Percentiles rank a stretch among this genome's conserved stretches.
Conservation (phyloP, 2,329 filamentous ascomycete genomes). For the Phyllosticta ampelicida region DNA sequence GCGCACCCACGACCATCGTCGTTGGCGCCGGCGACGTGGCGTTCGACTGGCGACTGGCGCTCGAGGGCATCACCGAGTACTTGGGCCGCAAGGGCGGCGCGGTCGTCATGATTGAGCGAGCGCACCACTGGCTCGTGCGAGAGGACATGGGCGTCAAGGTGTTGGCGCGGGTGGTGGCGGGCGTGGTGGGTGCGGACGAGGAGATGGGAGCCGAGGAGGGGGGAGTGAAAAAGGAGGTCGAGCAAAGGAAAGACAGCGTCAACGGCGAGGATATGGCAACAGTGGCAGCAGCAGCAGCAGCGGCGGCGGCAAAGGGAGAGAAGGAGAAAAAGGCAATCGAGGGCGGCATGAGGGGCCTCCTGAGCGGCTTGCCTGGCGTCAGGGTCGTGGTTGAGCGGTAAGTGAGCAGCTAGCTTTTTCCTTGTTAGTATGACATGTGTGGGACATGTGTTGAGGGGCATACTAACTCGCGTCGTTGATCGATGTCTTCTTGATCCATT, state of each 20-base stretch:
- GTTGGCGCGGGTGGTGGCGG: constrained; percentile 29
- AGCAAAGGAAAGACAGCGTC: neutral
- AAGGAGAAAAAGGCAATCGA: neutral
- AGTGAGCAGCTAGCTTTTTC: too few species aligned
- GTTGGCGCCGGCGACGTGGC: constrained; percentile 44
- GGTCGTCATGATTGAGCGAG: constrained; percentile 34
- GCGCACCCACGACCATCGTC: constrained; percentile 42
- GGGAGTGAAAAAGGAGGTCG: neutral
- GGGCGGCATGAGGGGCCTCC: constrained; percentile 9
- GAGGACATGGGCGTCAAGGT: constrained; percentile 35
- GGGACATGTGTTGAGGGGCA: too few species aligned
- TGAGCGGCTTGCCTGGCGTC: constrained; percentile 15
- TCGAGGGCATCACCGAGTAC: constrained; percentile 44
- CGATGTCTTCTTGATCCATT: too few species aligned
- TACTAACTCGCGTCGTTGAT: too few species aligned
- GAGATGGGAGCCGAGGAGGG: neutral
- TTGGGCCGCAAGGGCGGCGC: constrained; percentile 40
- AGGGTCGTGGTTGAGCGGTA: constrained; percentile 15
- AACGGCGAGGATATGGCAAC: neutral
- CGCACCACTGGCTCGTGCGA: constrained; percentile 45
- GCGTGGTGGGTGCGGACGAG: constrained; percentile 21
- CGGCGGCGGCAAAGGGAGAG: neutral
- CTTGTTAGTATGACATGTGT: too few species aligned
- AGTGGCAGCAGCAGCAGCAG: neutral
- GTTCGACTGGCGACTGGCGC: constrained; percentile 37